Evolutionary conservation across 768 basidiomycete genomes (phyloP).

Genomic region (Collybia sordida): DNA sequence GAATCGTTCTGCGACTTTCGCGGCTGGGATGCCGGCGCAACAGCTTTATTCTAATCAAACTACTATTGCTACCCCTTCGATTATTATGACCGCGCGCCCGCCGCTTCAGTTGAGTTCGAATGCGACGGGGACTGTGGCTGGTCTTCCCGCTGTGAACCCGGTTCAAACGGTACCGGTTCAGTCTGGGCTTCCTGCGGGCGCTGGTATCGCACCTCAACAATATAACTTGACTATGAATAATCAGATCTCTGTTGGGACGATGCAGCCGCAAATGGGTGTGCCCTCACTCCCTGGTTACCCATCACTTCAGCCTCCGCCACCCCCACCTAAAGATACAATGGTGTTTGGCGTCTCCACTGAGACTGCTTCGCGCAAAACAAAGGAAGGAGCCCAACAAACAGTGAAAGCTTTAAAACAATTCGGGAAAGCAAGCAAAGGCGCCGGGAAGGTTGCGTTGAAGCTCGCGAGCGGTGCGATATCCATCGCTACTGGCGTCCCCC

Average conservation of each 20-base stretch:
- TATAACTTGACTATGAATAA: too few species aligned
- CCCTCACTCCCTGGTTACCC: constrained; percentile 3
- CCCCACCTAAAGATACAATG: not conserved
- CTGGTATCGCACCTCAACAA: too few species aligned
- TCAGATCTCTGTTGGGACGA: too few species aligned
- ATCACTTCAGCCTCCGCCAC: not conserved
- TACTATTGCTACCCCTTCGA: not conserved
- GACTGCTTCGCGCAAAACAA: constrained; percentile 14
- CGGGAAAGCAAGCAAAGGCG: constrained; percentile 4
- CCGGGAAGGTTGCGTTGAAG: constrained; percentile 13
- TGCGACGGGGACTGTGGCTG: not conserved
- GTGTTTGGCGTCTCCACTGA: constrained; percentile 7
- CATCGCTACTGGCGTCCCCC: constrained; percentile 2
- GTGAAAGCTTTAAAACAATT: constrained; percentile 9
- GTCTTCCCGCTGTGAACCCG: not conserved
- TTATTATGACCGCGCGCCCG: not conserved
- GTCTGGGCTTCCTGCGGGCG: not conserved
- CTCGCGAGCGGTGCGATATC: constrained; percentile 11
- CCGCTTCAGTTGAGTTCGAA: not conserved
- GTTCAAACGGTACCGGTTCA: not conserved
- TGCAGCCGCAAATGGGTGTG: too few species aligned
- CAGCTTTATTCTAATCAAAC: too few species aligned
- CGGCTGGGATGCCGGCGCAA: too few species aligned
- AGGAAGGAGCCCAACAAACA: constrained; percentile 1
- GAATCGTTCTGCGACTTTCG: too few species aligned